Base-by-base conservation (phyloP, 192 early-diverging fungal species). In the Coemansia sp. region DNA sequence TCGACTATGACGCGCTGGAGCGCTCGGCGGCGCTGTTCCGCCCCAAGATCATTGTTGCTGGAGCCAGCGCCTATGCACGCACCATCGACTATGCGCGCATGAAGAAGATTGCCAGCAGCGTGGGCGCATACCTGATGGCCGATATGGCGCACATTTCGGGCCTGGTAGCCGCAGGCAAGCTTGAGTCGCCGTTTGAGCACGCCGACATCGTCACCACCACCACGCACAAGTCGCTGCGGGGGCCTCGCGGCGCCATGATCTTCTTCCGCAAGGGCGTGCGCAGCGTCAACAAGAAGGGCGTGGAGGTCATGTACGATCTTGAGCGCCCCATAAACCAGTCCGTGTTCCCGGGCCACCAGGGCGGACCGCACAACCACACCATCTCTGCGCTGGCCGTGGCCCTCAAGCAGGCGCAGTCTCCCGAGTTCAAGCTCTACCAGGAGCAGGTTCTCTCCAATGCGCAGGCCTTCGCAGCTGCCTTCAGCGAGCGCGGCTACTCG, bases 311-410 rank as follows among this genome's bases (percentile, higher is more conserved):
- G 59, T 99, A 97, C 83, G 88, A 95, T 33, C 83, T 97, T n/a
- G 94, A 97, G 69, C 85, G 82, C 54, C 87, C 89, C 20, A 97
- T 99, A 81, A 99, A 99, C 79, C 81, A 84, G 55, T 91, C 91
- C 14, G 96, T 99, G 57, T 99, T 99, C 82, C 96, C 96, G 9
- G 94, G 94, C 36, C 94, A 96, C 78, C 96, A 99, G 80, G 96
- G 96, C 63, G 96, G 96, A 2, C 96, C 96, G 31, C 96, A 99
- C 82, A 99, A 99, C 85, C 94, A 99, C 83, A 96, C 96, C 41
- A 99, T 99, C 59, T 86, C 91, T 13, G 94, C 94, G 10, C 80
- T 99, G 51, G 86, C 94, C 10, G 94, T 99, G 35, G 94, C 96
- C 1, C 79, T 99, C 49, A 94, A 96, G 71, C 90, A 93, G 78